Evolutionary conservation across 306 rosid species (phyloP).

Genomic region (Ceratonia siliqua): DNA sequence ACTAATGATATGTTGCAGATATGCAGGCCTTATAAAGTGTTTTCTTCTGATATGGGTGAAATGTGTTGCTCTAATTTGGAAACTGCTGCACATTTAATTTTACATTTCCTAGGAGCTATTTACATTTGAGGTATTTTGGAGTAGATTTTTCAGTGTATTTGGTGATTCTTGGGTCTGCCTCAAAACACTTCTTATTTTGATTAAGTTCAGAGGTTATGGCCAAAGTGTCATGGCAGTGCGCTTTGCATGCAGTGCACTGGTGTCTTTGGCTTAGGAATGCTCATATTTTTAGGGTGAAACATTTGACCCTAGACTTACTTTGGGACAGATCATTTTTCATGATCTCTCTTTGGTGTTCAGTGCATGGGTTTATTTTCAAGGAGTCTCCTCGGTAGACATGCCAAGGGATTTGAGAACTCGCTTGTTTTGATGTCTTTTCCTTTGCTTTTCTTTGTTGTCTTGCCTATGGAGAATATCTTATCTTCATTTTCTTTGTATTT

Average conservation of each 20-base stretch:
- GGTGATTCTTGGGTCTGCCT: background rate
- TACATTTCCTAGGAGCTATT: background rate
- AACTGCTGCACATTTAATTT: background rate
- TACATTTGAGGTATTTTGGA: background rate
- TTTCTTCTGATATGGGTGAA: background rate
- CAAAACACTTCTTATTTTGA: background rate
- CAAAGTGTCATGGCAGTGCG: no score
- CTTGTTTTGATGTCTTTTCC: background rate
- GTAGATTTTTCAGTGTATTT: background rate
- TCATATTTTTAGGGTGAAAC: no score
- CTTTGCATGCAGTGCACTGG: no score
- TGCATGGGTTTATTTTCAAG: no score
- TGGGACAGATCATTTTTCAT: no score
- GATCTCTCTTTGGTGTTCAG: no score
- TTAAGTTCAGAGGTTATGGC: no score
- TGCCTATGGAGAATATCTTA: background rate
- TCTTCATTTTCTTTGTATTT: background rate
- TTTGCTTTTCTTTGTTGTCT: background rate
- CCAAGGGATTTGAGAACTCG: no score
- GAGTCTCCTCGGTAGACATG: no score
- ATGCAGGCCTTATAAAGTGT: background rate
- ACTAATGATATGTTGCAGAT: conserved; percentile 8
- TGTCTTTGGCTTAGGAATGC: no score
- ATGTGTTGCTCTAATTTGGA: background rate
- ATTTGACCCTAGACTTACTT: no score